Base-by-base conservation (phyloP, 305 asterid genomes). In the Fraxinus baroniana region DNA sequence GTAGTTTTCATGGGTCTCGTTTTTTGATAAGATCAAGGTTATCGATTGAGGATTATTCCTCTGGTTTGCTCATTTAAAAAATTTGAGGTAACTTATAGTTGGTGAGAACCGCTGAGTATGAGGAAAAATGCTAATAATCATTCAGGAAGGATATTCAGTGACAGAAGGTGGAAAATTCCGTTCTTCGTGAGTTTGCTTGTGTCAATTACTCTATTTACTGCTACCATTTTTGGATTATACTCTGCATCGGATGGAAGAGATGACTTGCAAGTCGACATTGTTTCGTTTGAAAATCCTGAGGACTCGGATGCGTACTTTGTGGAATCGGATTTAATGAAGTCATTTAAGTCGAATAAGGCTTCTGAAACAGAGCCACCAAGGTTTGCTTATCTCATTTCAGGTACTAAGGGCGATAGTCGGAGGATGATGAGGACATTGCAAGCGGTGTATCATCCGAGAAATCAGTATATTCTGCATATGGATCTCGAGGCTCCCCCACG, bases 401-500 rank as follows among this genome's bases (percentile, higher is more conserved):
- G 99, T 37, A 93, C 98, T 1, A 96, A 96, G 83, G 99, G 99
- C 0, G 99, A 96, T 36, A 96, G 97, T 85, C 92, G 87, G 79
- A 93, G 99, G 84, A 86, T 94, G 97, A 78, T 96, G 95, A 91
- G 99, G 91, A 93, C 97, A 3, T 84, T 96, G 90, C 92, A 90
- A 83, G 98, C 98, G 0, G 95, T 96, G 39, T 96, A 96, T 87
- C 99, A 96, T 85, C 98, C 99, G 0, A 86, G 99, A 81, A 96
- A 96, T 78, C 99, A 91, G 91, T 96, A 96, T 66, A 86, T 96
- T 87, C 93, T 96, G 82, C 99, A 96, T 81, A 92, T 96, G 99
- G 99, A 96, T 85, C 97, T 96, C 68, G 99, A 96, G 89, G 98
- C 98, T 79, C 97, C 99, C 1, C 98, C 98, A 0, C 87, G 90